Evolutionary conservation across 1,284 basidiomycete species (phyloP).

Genomic region (Entoloma clypeatum): DNA sequence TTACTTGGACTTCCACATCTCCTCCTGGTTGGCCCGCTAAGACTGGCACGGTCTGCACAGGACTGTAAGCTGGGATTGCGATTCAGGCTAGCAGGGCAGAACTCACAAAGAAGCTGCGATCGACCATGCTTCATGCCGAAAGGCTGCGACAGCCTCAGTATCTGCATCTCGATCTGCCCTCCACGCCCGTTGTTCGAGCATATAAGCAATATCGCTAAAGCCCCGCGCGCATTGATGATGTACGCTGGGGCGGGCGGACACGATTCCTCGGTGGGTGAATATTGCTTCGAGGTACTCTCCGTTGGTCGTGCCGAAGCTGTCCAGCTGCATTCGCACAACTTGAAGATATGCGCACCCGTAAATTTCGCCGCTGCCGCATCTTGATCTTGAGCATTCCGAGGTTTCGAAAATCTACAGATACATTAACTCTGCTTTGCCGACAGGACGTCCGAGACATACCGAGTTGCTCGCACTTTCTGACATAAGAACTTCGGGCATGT

Average conservation of each 20-base stretch:
- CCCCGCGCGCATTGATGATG: constrained; percentile 59
- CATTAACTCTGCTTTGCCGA: no score
- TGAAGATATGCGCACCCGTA: constrained; percentile 62
- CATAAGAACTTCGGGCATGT: constrained; percentile 31
- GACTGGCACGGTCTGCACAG: no score
- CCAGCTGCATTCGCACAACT: constrained; percentile 51
- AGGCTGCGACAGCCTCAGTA: constrained; percentile 57
- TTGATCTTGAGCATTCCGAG: constrained; percentile 41
- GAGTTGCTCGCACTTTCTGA: constrained; percentile 39
- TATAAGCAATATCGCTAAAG: constrained; percentile 58
- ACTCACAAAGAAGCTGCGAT: constrained; percentile 42
- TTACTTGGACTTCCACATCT: no score
- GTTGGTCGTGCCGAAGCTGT: constrained; percentile 52
- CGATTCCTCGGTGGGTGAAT: constrained; percentile 68
- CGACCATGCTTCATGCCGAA: constrained; percentile 62
- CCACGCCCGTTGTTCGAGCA: constrained; percentile 58
- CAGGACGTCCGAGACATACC: no score
- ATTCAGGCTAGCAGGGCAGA: constrained; percentile 1
- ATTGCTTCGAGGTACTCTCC: constrained; percentile 72
- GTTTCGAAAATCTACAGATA: constrained; percentile 39
- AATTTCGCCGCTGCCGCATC: constrained; percentile 33
- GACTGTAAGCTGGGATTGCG: no score
- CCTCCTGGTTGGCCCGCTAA: no score
- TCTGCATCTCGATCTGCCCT: constrained; percentile 64
- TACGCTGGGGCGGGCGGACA: constrained; percentile 52